Evolutionary conservation across 495 filamentous ascomycete species (phyloP), one percentile per base, ranked within the genome.

Genomic region (Bryoglossum gracile): DNA sequence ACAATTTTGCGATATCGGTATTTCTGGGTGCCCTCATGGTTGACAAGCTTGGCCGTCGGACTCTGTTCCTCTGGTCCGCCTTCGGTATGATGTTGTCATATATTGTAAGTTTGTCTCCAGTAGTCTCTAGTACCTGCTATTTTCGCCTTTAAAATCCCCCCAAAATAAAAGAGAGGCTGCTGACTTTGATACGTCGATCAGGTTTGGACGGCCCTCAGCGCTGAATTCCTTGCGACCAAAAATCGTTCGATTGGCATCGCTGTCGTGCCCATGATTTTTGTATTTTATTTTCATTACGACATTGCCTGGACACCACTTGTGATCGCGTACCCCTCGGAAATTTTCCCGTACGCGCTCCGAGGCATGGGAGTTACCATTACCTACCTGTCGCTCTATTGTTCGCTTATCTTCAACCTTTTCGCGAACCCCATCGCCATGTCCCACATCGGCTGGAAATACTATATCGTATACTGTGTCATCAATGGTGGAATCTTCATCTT

Each of bases 1-100:
- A 80, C 38, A 74, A 74, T 19, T 46, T 58, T 45, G n/a, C n/a
- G n/a, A n/a, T n/a, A n/a, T n/a, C n/a, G n/a, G 2, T 44, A 16
- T 51, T 38, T 38, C 18, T 46, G 18, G 46, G 33, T 25, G 33
- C 50, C n/a, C 64, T 75, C 50, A 67, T 78, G 14, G 70, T 82
- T 48, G 77, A 84, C 66, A 71, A 69, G 53, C 60, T 80, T 52
- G 78, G 80, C 37, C 74, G 80, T 2, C 70, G 80, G 30, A 69
- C 71, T 48, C 64, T 78, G 45, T 82, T 82, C 65, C 62, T 83
- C 3, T 61, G 65, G 16, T 65, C 76, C 35, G 82, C 74, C 11
- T 62, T 56, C 2, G 80, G 79, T 53, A 85, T 84, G 81, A 64
- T 76, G 39, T 56, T 66, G 25, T 67, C 75, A 25, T n/a, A n/a